Conservation (phyloP, 1,284 basidiomycete species). For the Malassezia pachydermatis region DNA sequence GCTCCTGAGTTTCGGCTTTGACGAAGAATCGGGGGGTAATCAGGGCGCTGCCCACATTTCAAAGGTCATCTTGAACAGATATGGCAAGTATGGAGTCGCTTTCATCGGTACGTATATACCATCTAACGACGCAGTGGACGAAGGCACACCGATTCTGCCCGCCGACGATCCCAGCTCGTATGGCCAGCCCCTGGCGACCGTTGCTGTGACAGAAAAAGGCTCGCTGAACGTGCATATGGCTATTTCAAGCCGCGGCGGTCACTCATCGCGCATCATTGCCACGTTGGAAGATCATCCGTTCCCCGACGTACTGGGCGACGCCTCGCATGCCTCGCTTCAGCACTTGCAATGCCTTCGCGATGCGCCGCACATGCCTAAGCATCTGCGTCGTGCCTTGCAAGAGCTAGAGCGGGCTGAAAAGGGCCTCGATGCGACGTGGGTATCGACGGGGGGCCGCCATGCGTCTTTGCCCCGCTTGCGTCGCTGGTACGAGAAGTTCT, state of each 20-base stretch:
- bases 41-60: constrained; percentile 37
- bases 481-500: constrained; percentile 1
- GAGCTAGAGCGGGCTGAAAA: constrained; percentile 49
- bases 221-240: constrained; percentile 49
- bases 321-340: constrained; percentile 49
- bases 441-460: background rate
- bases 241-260: constrained; percentile 55
- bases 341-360: constrained; percentile 54
- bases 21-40: constrained; percentile 55
- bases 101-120: constrained; percentile 19
- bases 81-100: constrained; percentile 29
- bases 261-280: constrained; percentile 57
- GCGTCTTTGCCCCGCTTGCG: background rate
- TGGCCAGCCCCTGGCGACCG: constrained; percentile 43
- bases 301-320: constrained; percentile 42
- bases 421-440: too few relatives aligned
- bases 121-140: constrained; percentile 27
- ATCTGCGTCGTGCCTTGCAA: constrained; percentile 50
- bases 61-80: constrained; percentile 21
- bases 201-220: constrained; percentile 60
- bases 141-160: constrained; percentile 29
- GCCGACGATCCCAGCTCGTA: constrained; percentile 16
- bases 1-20: constrained; percentile 60
- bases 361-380: constrained; percentile 50
- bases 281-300: constrained; percentile 56